A percentile compares a stretch with the other conserved stretches of the same genome.
Conservation (phyloP, 352 stramenopile genomes). For the Pythium scleroteichum region DNA sequence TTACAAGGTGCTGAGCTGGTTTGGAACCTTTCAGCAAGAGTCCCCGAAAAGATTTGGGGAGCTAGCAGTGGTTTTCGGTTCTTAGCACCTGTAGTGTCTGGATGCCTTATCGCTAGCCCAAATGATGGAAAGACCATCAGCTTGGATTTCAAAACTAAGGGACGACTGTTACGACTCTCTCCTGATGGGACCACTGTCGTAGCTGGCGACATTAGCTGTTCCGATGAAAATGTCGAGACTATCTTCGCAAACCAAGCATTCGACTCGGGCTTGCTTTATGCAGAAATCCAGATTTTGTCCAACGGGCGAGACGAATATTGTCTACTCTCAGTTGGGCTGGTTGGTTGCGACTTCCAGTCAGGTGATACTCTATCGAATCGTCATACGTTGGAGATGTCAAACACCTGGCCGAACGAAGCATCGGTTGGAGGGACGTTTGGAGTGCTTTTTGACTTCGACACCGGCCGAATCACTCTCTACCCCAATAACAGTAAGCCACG, state of each 20-base stretch:
- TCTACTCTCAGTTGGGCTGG: slow-evolving; percentile 57
- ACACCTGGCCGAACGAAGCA: slow-evolving; percentile 38
- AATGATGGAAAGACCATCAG: slow-evolving; percentile 62
- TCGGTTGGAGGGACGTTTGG: slow-evolving; percentile 51
- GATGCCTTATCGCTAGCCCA: slow-evolving; percentile 57
- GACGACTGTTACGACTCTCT: slow-evolving; percentile 46
- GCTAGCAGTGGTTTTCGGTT: slow-evolving; percentile 54
- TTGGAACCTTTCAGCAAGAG: slow-evolving; percentile 57
- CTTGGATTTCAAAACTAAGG: slow-evolving; percentile 63
- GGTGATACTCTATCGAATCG: slow-evolving; percentile 22
- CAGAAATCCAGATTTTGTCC: slow-evolving; percentile 59
- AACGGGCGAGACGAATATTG: slow-evolving; percentile 47
- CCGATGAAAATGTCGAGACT: slow-evolving; percentile 53
- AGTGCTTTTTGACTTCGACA: slow-evolving; percentile 79
- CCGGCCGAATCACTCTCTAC: slow-evolving; percentile 53
- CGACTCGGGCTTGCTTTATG: slow-evolving; percentile 48
- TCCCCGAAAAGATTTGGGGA: slow-evolving; percentile 69
- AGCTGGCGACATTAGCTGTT: slow-evolving; percentile 52
- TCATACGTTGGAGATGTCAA: slow-evolving; percentile 39
- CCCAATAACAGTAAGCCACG: slow-evolving; percentile 47
- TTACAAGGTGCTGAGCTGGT: slow-evolving; percentile 57
- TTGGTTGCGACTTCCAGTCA: slow-evolving; percentile 36
- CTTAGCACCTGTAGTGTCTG: slow-evolving; percentile 54
- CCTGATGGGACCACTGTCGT: slow-evolving; percentile 53
- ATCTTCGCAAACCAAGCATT: slow-evolving; percentile 59